These are phyloP conservation scores for Glycine soja DNA, from an alignment of 306 rosid genomes.

Conservation along the genomic window DNA sequence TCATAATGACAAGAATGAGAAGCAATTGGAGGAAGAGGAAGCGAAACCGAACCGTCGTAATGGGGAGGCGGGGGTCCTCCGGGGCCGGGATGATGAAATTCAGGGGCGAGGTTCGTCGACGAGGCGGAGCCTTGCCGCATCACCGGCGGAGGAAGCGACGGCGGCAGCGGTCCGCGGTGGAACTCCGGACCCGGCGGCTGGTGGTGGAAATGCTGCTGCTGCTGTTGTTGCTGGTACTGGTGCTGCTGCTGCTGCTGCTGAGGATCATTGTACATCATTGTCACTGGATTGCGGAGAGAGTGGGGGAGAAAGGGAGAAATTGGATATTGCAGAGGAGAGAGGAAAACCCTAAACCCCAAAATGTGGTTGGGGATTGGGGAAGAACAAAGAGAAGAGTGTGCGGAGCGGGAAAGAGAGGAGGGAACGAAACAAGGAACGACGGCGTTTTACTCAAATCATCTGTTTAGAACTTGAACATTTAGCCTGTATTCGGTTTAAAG, in stretches of 20 bases:
- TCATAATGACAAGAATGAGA: neutral
- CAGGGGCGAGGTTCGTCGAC: constrained; percentile 69
- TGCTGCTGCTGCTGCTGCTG: constrained; percentile 50
- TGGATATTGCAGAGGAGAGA: constrained; percentile 7
- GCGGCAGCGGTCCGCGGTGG: constrained; percentile 78
- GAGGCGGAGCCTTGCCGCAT: constrained; percentile 92
- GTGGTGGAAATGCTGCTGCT: constrained; percentile 50
- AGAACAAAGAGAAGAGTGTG: neutral
- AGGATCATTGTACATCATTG: constrained; percentile 85
- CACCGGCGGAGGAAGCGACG: constrained; percentile 46
- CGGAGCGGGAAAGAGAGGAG: constrained; percentile 38
- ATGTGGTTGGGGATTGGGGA: neutral
- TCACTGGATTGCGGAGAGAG: neutral
- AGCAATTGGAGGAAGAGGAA: neutral
- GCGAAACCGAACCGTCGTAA: constrained; percentile 67
- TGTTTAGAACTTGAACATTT: neutral
- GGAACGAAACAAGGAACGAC: neutral
- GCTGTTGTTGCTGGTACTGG: constrained; percentile 50
- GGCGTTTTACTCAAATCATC: constrained; percentile 25
- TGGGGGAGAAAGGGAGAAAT: neutral
- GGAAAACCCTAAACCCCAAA: constrained; percentile 60
- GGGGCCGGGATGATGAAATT: constrained; percentile 72
- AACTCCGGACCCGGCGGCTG: constrained; percentile 76
- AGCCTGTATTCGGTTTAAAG: too few relatives aligned
- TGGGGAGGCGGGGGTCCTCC: constrained; percentile 71